Conservation (phyloP, 768 basidiomycete genomes). For the Amyloporia xantha region DNA sequence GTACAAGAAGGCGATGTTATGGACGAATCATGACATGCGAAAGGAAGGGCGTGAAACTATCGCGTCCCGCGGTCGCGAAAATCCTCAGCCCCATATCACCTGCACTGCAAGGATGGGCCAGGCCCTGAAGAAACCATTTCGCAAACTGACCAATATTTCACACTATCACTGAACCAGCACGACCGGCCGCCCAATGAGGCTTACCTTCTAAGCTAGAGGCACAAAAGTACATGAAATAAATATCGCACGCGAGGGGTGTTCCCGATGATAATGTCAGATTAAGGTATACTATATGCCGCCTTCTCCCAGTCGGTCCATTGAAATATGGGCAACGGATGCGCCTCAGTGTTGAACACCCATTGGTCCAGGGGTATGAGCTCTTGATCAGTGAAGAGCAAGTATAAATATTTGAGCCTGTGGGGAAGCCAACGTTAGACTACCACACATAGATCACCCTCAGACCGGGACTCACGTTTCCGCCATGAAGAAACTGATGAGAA, state of each 20-base stretch:
- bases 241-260: neutral
- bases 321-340: constrained; percentile 71
- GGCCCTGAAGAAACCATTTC: too few relatives aligned
- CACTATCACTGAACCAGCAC: too few relatives aligned
- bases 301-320: constrained; percentile 49
- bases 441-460: neutral
- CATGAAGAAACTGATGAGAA: constrained; percentile 37
- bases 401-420: constrained; percentile 58
- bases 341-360: constrained; percentile 47
- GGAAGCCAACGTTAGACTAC: neutral
- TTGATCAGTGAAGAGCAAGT: constrained; percentile 59
- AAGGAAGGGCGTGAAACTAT: too few relatives aligned
- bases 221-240: neutral
- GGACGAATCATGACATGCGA: neutral
- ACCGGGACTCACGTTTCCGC: constrained; percentile 38
- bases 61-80: too few relatives aligned
- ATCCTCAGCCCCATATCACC: too few relatives aligned
- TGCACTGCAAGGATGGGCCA: too few relatives aligned
- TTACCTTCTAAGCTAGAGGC: too few relatives aligned
- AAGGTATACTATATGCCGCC: constrained; percentile 8
- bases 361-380: constrained; percentile 45
- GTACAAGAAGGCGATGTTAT: neutral
- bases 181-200: too few relatives aligned
- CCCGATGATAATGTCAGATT: neutral
- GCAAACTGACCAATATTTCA: too few relatives aligned